These are phyloP conservation scores for Aspergillus sp. DNA, from an alignment of 2,329 filamentous ascomycete genomes.

Conservation along the genomic window DNA sequence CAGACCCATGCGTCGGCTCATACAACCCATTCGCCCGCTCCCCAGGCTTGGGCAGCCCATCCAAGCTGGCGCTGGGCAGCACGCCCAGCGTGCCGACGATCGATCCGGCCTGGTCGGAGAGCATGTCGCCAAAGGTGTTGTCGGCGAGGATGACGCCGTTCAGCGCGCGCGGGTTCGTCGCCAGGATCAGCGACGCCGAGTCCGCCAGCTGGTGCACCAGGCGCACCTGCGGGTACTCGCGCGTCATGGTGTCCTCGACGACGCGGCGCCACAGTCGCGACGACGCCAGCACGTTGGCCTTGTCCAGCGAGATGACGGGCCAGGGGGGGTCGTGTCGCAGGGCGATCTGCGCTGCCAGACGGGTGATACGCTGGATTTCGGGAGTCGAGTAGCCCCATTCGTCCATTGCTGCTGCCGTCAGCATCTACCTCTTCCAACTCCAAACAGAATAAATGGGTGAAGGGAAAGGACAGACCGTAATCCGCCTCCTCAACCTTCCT, in stretches of 20 bases:
- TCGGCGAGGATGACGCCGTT: slow-evolving; percentile 87
- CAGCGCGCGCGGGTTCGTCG: slow-evolving; percentile 79
- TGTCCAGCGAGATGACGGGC: slow-evolving; percentile 81
- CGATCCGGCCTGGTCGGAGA: slow-evolving; percentile 86
- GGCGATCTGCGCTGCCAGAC: slow-evolving; percentile 75
- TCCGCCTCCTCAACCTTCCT: slow-evolving; percentile 37
- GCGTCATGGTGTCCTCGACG: slow-evolving; percentile 73
- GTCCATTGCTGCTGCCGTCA: slow-evolving; percentile 54
- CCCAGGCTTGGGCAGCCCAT: slow-evolving; percentile 71
- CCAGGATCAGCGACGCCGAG: slow-evolving; percentile 85
- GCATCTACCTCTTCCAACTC: neutral
- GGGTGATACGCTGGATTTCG: slow-evolving; percentile 80
- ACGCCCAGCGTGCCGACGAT: slow-evolving; percentile 85
- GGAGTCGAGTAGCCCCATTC: slow-evolving; percentile 77
- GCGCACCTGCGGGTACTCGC: slow-evolving; percentile 81
- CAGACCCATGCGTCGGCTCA: slow-evolving; percentile 78
- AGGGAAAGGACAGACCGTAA: slow-evolving; percentile 52
- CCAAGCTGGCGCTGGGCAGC: slow-evolving; percentile 79
- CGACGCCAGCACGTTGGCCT: slow-evolving; percentile 89
- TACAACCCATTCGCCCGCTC: slow-evolving; percentile 82
- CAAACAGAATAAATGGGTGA: neutral
- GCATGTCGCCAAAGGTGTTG: slow-evolving; percentile 91
- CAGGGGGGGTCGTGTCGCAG: slow-evolving; percentile 68
- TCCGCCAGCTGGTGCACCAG: slow-evolving; percentile 86
- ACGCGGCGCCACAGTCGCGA: slow-evolving; percentile 82